Evolutionary conservation across 2,329 filamentous ascomycete genomes (phyloP).

Genomic region (Amylocarpus encephaloides): DNA sequence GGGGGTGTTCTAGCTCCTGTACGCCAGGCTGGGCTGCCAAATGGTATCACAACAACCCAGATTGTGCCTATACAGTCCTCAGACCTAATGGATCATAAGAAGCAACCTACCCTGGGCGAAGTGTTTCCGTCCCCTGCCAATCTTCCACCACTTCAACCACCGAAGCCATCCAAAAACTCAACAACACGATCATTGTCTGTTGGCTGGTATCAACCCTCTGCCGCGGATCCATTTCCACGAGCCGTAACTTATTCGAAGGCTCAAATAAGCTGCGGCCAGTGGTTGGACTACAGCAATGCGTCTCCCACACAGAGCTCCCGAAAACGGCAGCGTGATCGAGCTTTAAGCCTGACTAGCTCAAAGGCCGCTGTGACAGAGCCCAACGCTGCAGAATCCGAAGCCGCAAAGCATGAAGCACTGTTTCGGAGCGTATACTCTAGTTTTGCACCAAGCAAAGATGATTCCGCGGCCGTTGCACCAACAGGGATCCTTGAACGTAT

Average conservation of each 20-base stretch:
- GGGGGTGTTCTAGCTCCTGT: constrained; percentile 39
- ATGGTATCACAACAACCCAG: constrained; percentile 65
- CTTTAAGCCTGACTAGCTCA: constrained; percentile 59
- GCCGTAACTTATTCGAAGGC: constrained; percentile 52
- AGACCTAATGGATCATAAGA: constrained; percentile 40
- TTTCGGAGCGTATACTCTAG: constrained; percentile 74
- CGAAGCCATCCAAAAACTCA: constrained; percentile 63
- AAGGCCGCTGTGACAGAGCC: constrained; percentile 41
- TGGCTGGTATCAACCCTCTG: constrained; percentile 39
- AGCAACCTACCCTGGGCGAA: constrained; percentile 61
- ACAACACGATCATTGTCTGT: constrained; percentile 51
- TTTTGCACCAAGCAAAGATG: constrained; percentile 71
- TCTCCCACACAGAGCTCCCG: constrained; percentile 47
- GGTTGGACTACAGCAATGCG: constrained; percentile 64
- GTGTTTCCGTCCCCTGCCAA: constrained; percentile 63
- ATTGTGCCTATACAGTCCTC: constrained; percentile 48
- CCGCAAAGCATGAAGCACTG: constrained; percentile 64
- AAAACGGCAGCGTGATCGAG: constrained; percentile 64
- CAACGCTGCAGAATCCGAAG: constrained; percentile 48
- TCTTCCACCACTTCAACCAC: constrained; percentile 60
- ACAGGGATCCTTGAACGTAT: constrained; percentile 60
- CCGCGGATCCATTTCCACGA: constrained; percentile 33
- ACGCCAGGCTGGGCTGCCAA: constrained; percentile 62
- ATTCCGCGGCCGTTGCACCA: constrained; percentile 63
- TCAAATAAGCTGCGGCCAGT: constrained; percentile 62